Conservation (phyloP, 306 rosid species). For the Fragaria nilgerrensis region DNA sequence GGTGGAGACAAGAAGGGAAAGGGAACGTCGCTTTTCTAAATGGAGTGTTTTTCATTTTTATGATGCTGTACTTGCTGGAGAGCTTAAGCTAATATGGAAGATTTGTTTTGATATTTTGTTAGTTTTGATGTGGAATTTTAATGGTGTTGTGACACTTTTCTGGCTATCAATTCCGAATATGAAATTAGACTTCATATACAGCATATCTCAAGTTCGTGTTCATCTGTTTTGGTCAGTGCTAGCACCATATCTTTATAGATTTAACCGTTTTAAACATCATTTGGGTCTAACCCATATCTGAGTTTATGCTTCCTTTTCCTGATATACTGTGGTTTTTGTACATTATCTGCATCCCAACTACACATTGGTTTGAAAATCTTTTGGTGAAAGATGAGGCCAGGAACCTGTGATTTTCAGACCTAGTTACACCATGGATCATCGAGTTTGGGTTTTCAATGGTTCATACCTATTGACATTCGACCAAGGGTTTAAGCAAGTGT, state of each 20-base stretch:
- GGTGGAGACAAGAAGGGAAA: slow-evolving; percentile 46
- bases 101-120: slow-evolving; percentile 6
- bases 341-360: not conserved
- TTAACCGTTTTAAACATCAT: not conserved
- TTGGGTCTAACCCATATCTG: not conserved
- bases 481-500: no score
- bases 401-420: not conserved
- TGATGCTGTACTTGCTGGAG: slow-evolving; percentile 9
- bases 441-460: no score
- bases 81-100: not conserved
- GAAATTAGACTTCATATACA: not conserved
- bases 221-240: not conserved
- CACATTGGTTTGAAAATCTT: no score
- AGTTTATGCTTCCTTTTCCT: not conserved
- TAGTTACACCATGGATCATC: no score
- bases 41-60: not conserved
- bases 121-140: not conserved
- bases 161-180: not conserved
- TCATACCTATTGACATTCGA: no score
- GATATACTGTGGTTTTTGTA: no score
- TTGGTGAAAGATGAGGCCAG: no score
- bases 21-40: slow-evolving; percentile 42
- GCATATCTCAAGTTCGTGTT: no score
- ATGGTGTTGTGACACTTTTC: not conserved
- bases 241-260: not conserved